Percentiles rank a stretch among this genome's conserved stretches.
These are phyloP conservation scores for Diplocarpon rosae DNA, from an alignment of 2,329 filamentous ascomycete species.

Conservation along the genomic window DNA sequence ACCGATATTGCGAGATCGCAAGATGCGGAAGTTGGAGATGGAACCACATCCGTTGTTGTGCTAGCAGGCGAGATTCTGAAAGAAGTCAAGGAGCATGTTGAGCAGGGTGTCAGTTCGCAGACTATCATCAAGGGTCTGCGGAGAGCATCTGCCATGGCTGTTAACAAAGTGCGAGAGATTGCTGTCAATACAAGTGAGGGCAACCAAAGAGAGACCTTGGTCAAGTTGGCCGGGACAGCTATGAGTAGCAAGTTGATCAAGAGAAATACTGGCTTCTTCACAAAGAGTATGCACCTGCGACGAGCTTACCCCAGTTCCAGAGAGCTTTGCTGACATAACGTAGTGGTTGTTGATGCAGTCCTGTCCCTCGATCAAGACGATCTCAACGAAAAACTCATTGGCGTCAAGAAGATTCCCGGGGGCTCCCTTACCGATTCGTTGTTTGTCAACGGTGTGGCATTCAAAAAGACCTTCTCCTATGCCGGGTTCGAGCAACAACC, in stretches of 20 bases:
- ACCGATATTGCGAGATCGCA: constrained; percentile 97
- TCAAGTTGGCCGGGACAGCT: constrained; percentile 83
- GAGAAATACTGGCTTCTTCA: constrained; percentile 93
- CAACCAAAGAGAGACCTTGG: constrained; percentile 77
- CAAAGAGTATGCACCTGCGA: constrained; percentile 63
- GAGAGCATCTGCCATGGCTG: constrained; percentile 77
- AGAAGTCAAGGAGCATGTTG: constrained; percentile 90
- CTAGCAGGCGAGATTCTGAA: constrained; percentile 96
- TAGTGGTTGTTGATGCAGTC: constrained; percentile 96
- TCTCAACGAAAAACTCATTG: constrained; percentile 94
- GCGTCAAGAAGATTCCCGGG: constrained; percentile 95
- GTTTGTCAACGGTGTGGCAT: constrained; percentile 95
- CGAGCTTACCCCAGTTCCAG: neutral
- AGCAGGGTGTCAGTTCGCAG: constrained; percentile 94
- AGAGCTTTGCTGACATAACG: constrained; percentile 22
- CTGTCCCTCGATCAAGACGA: constrained; percentile 92
- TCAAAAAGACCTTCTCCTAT: constrained; percentile 99
- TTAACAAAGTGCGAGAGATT: constrained; percentile 99
- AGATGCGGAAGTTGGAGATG: constrained; percentile 97
- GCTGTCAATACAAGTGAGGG: constrained; percentile 73
- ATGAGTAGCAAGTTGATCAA: constrained; percentile 99
- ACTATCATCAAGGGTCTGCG: constrained; percentile 94
- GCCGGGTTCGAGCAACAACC: constrained; percentile 99
- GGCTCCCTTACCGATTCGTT: constrained; percentile 92
- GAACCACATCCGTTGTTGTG: constrained; percentile 94